Conservation (phyloP, 2,329 filamentous ascomycete species). For the Rhynchosporium agropyri region DNA sequence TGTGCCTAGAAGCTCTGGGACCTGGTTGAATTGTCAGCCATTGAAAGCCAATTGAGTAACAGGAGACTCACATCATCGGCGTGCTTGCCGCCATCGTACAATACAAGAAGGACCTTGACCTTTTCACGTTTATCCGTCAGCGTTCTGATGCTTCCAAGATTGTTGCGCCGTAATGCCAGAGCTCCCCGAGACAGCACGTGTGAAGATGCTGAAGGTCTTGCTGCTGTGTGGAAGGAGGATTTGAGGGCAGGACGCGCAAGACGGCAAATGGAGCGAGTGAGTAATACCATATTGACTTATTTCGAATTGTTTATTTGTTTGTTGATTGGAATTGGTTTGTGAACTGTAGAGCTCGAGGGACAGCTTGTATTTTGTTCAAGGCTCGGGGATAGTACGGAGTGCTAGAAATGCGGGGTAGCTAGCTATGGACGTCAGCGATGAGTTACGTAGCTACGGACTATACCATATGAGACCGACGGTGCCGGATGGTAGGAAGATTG, state of each 20-base stretch:
- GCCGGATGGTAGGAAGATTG: constrained; percentile 13
- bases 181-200: constrained; percentile 32
- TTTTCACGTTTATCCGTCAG: constrained; percentile 49
- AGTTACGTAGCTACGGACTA: constrained; percentile 13
- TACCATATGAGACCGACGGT: background rate
- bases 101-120: constrained; percentile 93
- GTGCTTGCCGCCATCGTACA: constrained; percentile 89
- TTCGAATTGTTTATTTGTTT: constrained; percentile 13
- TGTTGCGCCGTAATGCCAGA: constrained; percentile 27
- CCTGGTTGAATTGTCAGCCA: constrained; percentile 46
- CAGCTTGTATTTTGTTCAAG: constrained; percentile 10
- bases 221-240: constrained; percentile 28
- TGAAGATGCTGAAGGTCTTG: constrained; percentile 30
- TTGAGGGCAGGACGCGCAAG: constrained; percentile 34
- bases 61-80: constrained; percentile 65
- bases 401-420: constrained; percentile 23
- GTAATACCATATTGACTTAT: constrained; percentile 52
- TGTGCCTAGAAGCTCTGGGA: constrained; percentile 79
- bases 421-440: constrained; percentile 15
- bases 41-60: constrained; percentile 18
- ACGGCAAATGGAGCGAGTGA: constrained; percentile 40
- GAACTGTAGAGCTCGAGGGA: background rate
- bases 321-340: background rate
- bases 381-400: constrained; percentile 24
- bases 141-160: constrained; percentile 40